These are phyloP conservation scores for Flagelloscypha sp. DNA, from an alignment of 768 basidiomycete genomes.

Conservation along the genomic window DNA sequence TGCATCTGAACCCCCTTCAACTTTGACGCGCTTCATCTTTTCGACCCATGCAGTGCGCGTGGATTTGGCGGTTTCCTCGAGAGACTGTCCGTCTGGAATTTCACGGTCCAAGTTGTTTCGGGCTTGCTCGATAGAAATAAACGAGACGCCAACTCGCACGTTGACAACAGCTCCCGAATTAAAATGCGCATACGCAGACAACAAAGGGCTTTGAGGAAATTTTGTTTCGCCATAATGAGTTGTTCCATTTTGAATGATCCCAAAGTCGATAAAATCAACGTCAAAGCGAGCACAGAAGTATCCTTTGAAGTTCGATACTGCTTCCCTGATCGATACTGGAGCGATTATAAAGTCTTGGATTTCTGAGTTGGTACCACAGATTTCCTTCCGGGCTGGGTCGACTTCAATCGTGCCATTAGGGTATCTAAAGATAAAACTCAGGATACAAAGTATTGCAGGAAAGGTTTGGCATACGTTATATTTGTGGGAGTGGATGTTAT, in stretches of 20 bases:
- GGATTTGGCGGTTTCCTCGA: slow-evolving; percentile 42
- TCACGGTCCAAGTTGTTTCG: slow-evolving; percentile 41
- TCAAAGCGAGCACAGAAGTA: slow-evolving; percentile 59
- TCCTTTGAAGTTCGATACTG: slow-evolving; percentile 35
- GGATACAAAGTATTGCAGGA: slow-evolving; percentile 6
- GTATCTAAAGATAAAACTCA: slow-evolving; percentile 28
- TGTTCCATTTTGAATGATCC: slow-evolving; percentile 41
- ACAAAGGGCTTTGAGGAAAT: slow-evolving; percentile 33
- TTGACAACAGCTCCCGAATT: slow-evolving; percentile 26
- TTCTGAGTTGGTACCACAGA: slow-evolving; percentile 59
- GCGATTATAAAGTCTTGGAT: slow-evolving; percentile 66
- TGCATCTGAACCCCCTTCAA: slow-evolving; percentile 40
- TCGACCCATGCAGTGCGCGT: slow-evolving; percentile 51
- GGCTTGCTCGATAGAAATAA: slow-evolving; percentile 66
- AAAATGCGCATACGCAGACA: slow-evolving; percentile 48
- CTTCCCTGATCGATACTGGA: slow-evolving; percentile 37
- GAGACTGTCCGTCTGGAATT: slow-evolving; percentile 33
- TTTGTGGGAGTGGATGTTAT: slow-evolving; percentile 43
- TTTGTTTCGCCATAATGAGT: slow-evolving; percentile 18
- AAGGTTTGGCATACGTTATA: too few species aligned
- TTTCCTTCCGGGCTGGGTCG: slow-evolving; percentile 33
- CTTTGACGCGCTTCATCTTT: slow-evolving; percentile 41
- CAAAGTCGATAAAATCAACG: slow-evolving; percentile 34
- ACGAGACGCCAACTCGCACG: slow-evolving; percentile 62
- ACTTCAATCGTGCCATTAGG: slow-evolving; percentile 46